These are phyloP conservation scores for Rhynchospora breviuscula DNA, from an alignment of 176 grass and related monocot species.

Conservation along the genomic window DNA sequence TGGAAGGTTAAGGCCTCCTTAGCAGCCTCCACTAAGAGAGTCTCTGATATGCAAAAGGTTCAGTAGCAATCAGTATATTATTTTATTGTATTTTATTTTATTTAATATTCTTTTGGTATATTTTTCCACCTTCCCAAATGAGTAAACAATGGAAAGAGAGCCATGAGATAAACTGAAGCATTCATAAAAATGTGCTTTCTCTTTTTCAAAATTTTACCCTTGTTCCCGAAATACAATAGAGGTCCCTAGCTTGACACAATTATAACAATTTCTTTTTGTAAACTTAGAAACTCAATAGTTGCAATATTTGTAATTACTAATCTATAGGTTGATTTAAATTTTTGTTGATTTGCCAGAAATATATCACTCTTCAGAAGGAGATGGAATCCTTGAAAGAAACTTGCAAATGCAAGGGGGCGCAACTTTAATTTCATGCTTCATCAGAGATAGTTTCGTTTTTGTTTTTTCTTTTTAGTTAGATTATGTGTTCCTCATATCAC, in stretches of 20 bases:
- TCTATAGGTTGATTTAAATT: neutral
- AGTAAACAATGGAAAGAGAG: neutral
- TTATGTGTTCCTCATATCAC: neutral
- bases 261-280: neutral
- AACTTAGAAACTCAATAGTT: neutral
- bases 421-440: neutral
- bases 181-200: neutral
- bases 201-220: neutral
- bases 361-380: conserved; percentile 46
- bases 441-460: neutral
- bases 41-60: conserved; percentile 58
- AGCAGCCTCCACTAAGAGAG: conserved; percentile 34
- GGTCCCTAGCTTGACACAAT: neutral
- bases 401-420: neutral
- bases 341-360: conserved; percentile 37
- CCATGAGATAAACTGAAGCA: neutral
- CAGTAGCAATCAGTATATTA: neutral
- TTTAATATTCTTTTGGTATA: neutral
- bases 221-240: neutral
- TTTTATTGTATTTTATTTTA: neutral
- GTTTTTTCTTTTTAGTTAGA: neutral
- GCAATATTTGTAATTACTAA: neutral
- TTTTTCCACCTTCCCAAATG: neutral
- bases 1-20: conserved; percentile 56
- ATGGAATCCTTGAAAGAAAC: conserved; percentile 35